Conservation (phyloP, 306 rosid species). For the Inga oerstediana region DNA sequence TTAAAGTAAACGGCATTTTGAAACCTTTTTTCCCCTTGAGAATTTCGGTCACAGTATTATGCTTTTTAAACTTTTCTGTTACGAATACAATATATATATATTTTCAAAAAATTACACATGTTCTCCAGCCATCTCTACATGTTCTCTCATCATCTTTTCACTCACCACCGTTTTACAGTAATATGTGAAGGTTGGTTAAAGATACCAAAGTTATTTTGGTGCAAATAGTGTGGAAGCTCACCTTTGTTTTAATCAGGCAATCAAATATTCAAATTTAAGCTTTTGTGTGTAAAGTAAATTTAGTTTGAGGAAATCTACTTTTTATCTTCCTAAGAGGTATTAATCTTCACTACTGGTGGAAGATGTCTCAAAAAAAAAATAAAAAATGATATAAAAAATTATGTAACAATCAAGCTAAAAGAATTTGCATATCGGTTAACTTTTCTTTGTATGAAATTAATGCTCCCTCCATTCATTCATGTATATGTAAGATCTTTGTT, state of each 20-base stretch:
- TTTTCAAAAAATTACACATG: no score
- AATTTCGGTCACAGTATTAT: neutral
- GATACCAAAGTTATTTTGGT: neutral
- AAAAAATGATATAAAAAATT: neutral
- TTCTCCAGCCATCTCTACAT: neutral
- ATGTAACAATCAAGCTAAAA: neutral
- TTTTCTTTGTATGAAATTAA: neutral
- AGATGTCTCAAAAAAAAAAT: neutral
- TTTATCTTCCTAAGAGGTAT: neutral
- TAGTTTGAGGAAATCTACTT: neutral
- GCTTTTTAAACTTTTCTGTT: neutral
- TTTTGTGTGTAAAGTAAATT: neutral
- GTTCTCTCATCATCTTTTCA: neutral
- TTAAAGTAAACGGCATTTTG: neutral
- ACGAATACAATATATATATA: no score
- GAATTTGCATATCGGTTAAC: neutral
- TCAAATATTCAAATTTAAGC: neutral
- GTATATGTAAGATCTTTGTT: no score
- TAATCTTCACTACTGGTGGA: neutral
- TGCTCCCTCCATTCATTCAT: no score
- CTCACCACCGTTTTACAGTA: neutral
- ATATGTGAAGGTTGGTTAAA: neutral
- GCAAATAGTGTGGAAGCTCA: neutral
- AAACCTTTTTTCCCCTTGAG: neutral
- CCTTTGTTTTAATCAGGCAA: neutral